Percentiles rank a stretch among this genome's conserved stretches.
Conservation (phyloP, 2,329 filamentous ascomycete species). For the Fusarium sp. region DNA sequence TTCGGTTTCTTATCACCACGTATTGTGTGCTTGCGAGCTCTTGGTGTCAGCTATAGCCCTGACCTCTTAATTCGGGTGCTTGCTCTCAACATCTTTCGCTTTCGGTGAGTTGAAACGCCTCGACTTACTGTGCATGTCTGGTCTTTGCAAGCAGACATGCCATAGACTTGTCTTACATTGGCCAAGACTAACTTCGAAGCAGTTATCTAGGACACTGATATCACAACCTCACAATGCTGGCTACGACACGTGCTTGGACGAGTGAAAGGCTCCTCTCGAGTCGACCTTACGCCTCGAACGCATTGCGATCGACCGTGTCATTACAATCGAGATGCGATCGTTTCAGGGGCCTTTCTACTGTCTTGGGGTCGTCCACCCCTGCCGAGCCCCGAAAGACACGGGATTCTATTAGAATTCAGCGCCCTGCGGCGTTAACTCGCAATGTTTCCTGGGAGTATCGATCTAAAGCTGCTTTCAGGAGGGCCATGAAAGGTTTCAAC, state of each 20-base stretch:
- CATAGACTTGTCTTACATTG: background rate
- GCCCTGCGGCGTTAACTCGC: slow-evolving; percentile 58
- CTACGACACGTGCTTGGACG: slow-evolving; percentile 45
- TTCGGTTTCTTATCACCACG: background rate
- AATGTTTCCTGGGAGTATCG: slow-evolving; percentile 60
- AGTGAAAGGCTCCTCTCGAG: slow-evolving; percentile 45
- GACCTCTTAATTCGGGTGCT: slow-evolving; percentile 15
- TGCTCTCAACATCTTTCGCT: slow-evolving; percentile 3
- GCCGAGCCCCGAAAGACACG: slow-evolving; percentile 56
- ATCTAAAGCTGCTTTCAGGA: slow-evolving; percentile 54
- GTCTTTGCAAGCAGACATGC: background rate
- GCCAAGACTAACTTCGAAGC: slow-evolving; percentile 2
- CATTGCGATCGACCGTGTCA: slow-evolving; percentile 22
- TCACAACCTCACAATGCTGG: slow-evolving; percentile 37
- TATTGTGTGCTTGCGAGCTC: slow-evolving; percentile 5
- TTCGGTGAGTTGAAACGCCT: slow-evolving; percentile 16
- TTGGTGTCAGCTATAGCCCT: slow-evolving; percentile 12
- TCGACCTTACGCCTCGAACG: slow-evolving; percentile 16
- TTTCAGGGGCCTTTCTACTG: slow-evolving; percentile 61
- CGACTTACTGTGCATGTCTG: background rate
- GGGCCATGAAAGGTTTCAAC: slow-evolving; percentile 51
- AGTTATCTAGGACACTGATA: slow-evolving; percentile 3
- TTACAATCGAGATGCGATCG: slow-evolving; percentile 39
- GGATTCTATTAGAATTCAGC: slow-evolving; percentile 57
- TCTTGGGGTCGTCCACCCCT: slow-evolving; percentile 58